phyloP scores from a whole-genome alignment of 2,329 filamentous ascomycete species.

The Coleophoma cylindrospora region DNA sequence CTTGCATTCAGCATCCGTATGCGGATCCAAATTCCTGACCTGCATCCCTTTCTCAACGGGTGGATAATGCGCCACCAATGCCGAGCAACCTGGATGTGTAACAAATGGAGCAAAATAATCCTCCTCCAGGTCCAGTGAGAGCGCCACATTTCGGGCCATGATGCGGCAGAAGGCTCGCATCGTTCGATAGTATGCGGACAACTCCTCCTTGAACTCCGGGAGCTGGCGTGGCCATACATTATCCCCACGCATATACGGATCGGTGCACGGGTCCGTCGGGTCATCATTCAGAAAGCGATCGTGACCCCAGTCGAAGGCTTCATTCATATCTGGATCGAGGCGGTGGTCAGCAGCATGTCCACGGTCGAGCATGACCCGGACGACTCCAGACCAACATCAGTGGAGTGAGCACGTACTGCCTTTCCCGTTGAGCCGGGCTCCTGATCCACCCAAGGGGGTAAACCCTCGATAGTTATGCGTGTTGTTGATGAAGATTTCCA shows the following conservation, averaged over 20 bases:
- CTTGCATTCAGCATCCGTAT: constrained; percentile 19
- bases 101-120: constrained; percentile 9
- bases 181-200: constrained; percentile 11
- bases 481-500: constrained; percentile 19
- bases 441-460: constrained; percentile 12
- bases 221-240: constrained; percentile 15
- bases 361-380: not conserved
- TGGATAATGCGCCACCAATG: constrained; percentile 17
- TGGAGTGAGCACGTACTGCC: constrained; percentile 6
- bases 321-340: constrained; percentile 13
- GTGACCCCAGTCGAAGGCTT: constrained; percentile 17
- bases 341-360: not conserved
- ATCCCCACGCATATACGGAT: constrained; percentile 9
- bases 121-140: constrained; percentile 14
- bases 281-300: constrained; percentile 10
- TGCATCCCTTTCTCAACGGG: constrained; percentile 9
- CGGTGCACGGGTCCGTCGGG: constrained; percentile 5
- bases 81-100: constrained; percentile 9
- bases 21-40: constrained; percentile 11
- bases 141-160: constrained; percentile 13
- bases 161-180: constrained; percentile 12
- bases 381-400: too few species aligned
- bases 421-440: constrained; percentile 11
- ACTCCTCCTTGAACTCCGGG: constrained; percentile 10
- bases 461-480: constrained; percentile 17